A percentile compares a stretch with the other conserved stretches of the same genome.
phyloP scores from a whole-genome alignment of 1,284 basidiomycete genomes.

The Volvariella surrecta region DNA sequence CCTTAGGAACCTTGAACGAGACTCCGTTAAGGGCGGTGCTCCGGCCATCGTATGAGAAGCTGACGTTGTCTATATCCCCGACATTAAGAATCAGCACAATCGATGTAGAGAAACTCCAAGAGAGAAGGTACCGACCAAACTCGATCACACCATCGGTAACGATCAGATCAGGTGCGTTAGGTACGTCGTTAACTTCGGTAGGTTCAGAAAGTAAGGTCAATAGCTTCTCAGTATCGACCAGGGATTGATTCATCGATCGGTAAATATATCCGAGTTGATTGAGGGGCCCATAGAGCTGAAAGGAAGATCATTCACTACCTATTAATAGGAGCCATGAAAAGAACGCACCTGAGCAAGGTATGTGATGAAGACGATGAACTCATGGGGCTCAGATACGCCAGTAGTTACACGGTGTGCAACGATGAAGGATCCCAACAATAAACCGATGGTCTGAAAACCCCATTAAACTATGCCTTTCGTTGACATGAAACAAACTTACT shows the following conservation, averaged over 20 bases:
- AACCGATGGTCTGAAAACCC: slow-evolving; percentile 48
- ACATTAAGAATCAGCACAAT: no score
- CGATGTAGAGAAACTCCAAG: neutral
- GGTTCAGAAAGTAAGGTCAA: slow-evolving; percentile 70
- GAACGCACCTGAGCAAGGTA: slow-evolving; percentile 66
- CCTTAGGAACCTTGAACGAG: slow-evolving; percentile 79
- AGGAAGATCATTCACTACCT: slow-evolving; percentile 9
- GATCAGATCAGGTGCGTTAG: slow-evolving; percentile 64
- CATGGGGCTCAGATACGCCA: slow-evolving; percentile 37
- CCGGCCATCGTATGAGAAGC: slow-evolving; percentile 77
- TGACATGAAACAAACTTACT: slow-evolving; percentile 27
- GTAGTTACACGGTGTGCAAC: slow-evolving; percentile 59
- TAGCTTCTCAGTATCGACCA: slow-evolving; percentile 77
- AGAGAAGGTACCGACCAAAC: slow-evolving; percentile 51
- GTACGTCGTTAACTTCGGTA: slow-evolving; percentile 76
- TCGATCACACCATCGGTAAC: slow-evolving; percentile 76
- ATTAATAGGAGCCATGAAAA: neutral
- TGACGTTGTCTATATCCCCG: slow-evolving; percentile 54
- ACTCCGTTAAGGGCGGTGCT: slow-evolving; percentile 67
- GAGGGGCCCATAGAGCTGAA: slow-evolving; percentile 61
- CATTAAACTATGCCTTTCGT: slow-evolving; percentile 1
- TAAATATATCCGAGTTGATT: slow-evolving; percentile 71
- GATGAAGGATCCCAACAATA: slow-evolving; percentile 72
- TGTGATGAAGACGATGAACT: slow-evolving; percentile 75
- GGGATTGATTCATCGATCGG: slow-evolving; percentile 61